Evolutionary conservation across 352 stramenopile species (phyloP).

Genomic region (Globisporangium solare): DNA sequence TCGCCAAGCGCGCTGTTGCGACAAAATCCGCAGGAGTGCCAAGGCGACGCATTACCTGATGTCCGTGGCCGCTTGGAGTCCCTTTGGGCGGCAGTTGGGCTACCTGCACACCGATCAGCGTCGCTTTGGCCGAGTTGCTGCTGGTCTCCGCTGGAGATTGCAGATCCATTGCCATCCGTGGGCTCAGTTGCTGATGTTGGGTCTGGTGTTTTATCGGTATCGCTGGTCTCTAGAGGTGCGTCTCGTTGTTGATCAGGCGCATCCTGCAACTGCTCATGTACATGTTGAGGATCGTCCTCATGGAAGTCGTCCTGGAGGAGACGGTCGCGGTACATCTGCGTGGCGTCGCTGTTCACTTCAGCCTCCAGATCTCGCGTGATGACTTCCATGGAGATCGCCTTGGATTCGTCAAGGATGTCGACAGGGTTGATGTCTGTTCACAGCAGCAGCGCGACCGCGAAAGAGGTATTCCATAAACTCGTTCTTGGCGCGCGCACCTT

Average conservation of each 20-base stretch:
- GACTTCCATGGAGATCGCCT: constrained; percentile 33
- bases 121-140: too few relatives aligned
- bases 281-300: not conserved
- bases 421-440: constrained; percentile 43
- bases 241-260: too few relatives aligned
- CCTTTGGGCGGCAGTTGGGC: too few relatives aligned
- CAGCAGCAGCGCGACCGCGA: not conserved
- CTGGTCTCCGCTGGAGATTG: too few relatives aligned
- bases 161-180: too few relatives aligned
- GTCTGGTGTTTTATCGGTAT: too few relatives aligned
- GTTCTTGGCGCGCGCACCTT: constrained; percentile 22
- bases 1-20: not conserved
- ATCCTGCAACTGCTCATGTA: not conserved
- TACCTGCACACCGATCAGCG: too few relatives aligned
- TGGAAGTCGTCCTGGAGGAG: constrained; percentile 8
- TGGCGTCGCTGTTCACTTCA: constrained; percentile 38
- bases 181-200: too few relatives aligned
- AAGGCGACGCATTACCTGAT: too few relatives aligned
- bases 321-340: constrained; percentile 35
- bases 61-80: too few relatives aligned
- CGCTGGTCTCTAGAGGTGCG: too few relatives aligned
- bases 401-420: constrained; percentile 55
- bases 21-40: too few relatives aligned
- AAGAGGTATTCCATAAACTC: not conserved
- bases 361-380: constrained; percentile 43